Base-by-base conservation (phyloP, 2,329 filamentous ascomycete species). In the Talaromyces atroroseus region DNA sequence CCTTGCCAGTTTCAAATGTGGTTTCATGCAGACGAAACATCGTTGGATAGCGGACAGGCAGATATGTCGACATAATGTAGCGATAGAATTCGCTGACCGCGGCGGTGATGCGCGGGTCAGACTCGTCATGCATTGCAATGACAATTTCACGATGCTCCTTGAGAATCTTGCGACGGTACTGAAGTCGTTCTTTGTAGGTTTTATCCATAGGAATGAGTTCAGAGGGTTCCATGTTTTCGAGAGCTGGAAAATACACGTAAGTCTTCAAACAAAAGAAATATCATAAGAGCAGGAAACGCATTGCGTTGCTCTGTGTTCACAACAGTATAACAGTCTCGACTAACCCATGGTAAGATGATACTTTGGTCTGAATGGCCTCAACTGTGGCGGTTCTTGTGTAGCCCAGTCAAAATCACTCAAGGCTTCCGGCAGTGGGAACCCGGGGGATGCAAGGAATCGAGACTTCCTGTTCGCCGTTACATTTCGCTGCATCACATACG, bases 331-430 rank as follows among this genome's bases (percentile, higher is more conserved):
- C n/a, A 18, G 34, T 14, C 5, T 20, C 8, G 21, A 61, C 69
- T 59, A 68, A 84, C 82, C 80, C 83, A 86, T 86, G 5, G 83
- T 85, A 51, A 86, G 67, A 64, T 85, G 78, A 64, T 82, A 86
- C 62, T 79, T 83, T 5, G 81, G 77, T 66, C 82, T 84, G 68
- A 84, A 84, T 0, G 81, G 79, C 14, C 83, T 74, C 11, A 83
- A 65, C 56, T 80, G 76, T 38, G 82, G 64, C 0, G 81, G 83
- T 56, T 79, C 73, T 32, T 76, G 78, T 0, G 68, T 73, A 52
- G 72, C 64, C 75, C 80, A 80, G 58, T 81, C 68, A 60, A 85
- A 82, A 55, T 75, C 66, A 2, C 65, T 48, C 3, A 84, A 69
- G 2, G 81, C 34, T 20, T 44, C 38, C 16, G 56, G 56, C 21